A percentile compares a stretch with the other conserved stretches of the same genome.
Evolutionary conservation across 140 eudicot genomes (phyloP).

Genomic region (Oenanthe javanica): DNA sequence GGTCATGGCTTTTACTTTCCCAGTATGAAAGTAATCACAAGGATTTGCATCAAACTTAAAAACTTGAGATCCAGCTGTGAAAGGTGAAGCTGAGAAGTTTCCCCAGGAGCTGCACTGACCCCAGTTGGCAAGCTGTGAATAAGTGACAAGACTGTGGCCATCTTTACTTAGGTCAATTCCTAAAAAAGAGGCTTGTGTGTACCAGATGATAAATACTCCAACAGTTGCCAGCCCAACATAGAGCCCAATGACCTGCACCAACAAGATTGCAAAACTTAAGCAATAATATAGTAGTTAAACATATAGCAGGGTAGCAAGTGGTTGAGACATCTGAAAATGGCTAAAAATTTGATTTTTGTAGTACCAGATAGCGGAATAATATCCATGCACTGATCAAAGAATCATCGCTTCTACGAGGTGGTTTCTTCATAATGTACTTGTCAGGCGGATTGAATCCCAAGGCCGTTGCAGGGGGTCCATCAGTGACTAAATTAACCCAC

Average conservation of each 20-base stretch:
- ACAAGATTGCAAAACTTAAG: not conserved
- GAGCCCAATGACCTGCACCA: constrained; percentile 66
- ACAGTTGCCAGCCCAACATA: constrained; percentile 92
- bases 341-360: not conserved
- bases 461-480: constrained; percentile 93
- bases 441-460: constrained; percentile 91
- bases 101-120: constrained; percentile 69
- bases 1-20: constrained; percentile 78
- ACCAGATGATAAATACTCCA: constrained; percentile 79
- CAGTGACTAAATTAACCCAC: constrained; percentile 87
- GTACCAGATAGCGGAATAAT: constrained; percentile 75
- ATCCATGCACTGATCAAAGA: constrained; percentile 77
- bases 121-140: constrained; percentile 82
- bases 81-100: constrained; percentile 53
- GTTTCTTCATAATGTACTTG: constrained; percentile 71
- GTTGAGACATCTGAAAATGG: not conserved
- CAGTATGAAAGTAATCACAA: constrained; percentile 66
- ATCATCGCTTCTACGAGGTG: constrained; percentile 79
- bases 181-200: constrained; percentile 61
- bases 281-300: not conserved
- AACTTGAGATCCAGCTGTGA: constrained; percentile 47
- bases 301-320: not conserved
- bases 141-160: constrained; percentile 76
- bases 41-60: constrained; percentile 53
- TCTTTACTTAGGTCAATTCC: constrained; percentile 78